Base-by-base conservation (phyloP, 306 rosid species). In the Lablab purpureus region DNA sequence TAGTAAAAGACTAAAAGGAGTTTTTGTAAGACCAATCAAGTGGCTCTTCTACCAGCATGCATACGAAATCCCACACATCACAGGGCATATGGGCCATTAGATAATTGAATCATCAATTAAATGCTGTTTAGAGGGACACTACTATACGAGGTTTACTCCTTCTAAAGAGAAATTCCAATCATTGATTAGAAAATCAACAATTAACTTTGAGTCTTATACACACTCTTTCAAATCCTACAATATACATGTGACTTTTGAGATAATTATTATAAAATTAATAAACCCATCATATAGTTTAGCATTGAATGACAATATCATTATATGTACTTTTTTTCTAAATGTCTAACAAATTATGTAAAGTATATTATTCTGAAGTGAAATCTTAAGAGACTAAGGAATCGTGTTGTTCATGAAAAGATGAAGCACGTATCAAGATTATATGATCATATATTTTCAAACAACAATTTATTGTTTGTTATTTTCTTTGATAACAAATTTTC, bases 1-100 rank as follows among this genome's bases (percentile, higher is more conserved):
- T 58, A 45, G 67, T 77, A 52, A 56, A 78, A 8, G 32, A n/a
- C 68, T 67, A 13, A 80, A 84, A 62, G 60, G 81, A 9, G 73
- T 46, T 84, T 65, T 25, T 51, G 46, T 23, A 41, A 65, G 60
- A 22, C 77, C 77, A 55, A 71, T 73, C 75, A 71, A 32, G 58
- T 68, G 55, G 54, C 71, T 55, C 30, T 27, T 23, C 4, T 21
- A 7, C 34, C 49, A 19, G 7, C 62, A 50, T 37, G 64, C 80
- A 30, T 47, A 63, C 72, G 51, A 63, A 43, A 45, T 62, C 71
- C 1, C 14, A 2, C 52, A 74, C 36, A 55, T 74, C 75, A 80
- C 28, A 73, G 30, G 25, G 67, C 68, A 81, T 74, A 66, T 74
- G 69, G 68, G 54, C 25, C 63, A 67, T 51, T 10, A 37, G 67